phyloP scores from a whole-genome alignment of 192 early-diverging fungal species.

The Polychytrium aggregatum region DNA sequence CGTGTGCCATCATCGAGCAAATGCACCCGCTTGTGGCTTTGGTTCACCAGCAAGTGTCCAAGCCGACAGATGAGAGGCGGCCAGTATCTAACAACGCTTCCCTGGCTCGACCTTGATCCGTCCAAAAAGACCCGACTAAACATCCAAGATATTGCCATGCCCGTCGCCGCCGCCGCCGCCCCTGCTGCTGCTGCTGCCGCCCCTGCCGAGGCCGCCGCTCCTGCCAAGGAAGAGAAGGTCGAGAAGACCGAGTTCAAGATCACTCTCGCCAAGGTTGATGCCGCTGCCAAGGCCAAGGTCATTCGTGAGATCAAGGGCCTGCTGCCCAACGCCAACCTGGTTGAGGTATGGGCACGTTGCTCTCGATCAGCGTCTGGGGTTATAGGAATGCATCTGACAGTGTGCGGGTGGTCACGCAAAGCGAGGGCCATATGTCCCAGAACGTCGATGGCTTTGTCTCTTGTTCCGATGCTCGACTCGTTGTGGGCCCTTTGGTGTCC shows the following conservation, averaged over 20 bases:
- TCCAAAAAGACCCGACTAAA: constrained; percentile 74
- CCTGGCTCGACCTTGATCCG: no score
- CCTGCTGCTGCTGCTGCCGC: constrained; percentile 56
- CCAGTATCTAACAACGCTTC: no score
- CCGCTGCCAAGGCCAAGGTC: constrained; percentile 91
- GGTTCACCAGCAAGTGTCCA: no score
- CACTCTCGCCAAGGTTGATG: constrained; percentile 91
- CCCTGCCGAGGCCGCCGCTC: constrained; percentile 28
- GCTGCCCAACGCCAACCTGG: constrained; percentile 84
- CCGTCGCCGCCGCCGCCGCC: constrained; percentile 56
- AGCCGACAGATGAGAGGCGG: no score
- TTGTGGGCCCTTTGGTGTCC: no score
- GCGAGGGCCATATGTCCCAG: no score
- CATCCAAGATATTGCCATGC: constrained; percentile 85
- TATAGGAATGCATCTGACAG: constrained; percentile 5
- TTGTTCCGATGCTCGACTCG: neutral
- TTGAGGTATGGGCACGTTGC: constrained; percentile 50
- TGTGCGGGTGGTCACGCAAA: no score
- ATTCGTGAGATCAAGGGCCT: constrained; percentile 96
- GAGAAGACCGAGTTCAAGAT: constrained; percentile 94
- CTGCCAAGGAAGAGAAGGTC: constrained; percentile 67
- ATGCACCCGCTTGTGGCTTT: no score
- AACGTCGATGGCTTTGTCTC: neutral
- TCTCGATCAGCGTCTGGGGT: neutral
- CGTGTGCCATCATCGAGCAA: no score